Percentiles rank a stretch among this genome's conserved stretches.
These are phyloP conservation scores for Hyaloscypha hepaticicola DNA, from an alignment of 495 filamentous ascomycete genomes.

Conservation along the genomic window DNA sequence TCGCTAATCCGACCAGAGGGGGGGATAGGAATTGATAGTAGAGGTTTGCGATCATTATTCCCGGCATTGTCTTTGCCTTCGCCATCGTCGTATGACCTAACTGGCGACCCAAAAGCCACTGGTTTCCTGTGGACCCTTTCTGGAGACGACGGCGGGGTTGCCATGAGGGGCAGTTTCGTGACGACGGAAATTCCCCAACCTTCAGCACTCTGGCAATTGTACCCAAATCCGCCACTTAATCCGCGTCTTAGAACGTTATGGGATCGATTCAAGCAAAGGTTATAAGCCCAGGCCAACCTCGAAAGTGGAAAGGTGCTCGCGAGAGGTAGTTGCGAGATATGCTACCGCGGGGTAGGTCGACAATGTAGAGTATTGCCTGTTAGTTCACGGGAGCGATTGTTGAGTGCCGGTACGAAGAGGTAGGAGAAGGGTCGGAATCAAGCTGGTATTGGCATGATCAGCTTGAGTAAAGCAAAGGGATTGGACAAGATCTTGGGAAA, in stretches of 20 bases:
- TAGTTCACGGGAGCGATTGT: neutral
- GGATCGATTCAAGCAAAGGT: neutral
- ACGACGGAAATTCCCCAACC: constrained; percentile 32
- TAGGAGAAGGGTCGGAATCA: neutral
- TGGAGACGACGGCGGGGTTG: constrained; percentile 21
- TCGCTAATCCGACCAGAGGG: constrained; percentile 35
- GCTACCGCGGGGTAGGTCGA: neutral
- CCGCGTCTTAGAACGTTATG: neutral
- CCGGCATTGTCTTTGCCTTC: constrained; percentile 29
- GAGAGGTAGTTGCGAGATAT: neutral
- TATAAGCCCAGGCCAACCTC: neutral
- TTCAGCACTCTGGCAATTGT: neutral
- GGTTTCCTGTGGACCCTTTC: constrained; percentile 14
- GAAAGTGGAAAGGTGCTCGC: neutral
- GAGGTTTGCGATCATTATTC: constrained; percentile 31
- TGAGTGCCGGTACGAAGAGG: neutral
- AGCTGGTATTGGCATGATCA: neutral
- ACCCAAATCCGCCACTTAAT: neutral
- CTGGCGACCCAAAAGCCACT: constrained; percentile 21
- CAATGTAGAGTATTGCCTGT: neutral
- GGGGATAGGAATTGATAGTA: constrained; percentile 24
- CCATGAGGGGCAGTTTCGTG: constrained; percentile 28
- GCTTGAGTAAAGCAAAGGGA: neutral
- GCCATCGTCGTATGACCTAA: constrained; percentile 19
- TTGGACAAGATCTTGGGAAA: neutral